Percentiles rank a stretch among this genome's conserved stretches.
phyloP scores from a whole-genome alignment of 306 rosid species.

The Psophocarpus tetragonolobus region DNA sequence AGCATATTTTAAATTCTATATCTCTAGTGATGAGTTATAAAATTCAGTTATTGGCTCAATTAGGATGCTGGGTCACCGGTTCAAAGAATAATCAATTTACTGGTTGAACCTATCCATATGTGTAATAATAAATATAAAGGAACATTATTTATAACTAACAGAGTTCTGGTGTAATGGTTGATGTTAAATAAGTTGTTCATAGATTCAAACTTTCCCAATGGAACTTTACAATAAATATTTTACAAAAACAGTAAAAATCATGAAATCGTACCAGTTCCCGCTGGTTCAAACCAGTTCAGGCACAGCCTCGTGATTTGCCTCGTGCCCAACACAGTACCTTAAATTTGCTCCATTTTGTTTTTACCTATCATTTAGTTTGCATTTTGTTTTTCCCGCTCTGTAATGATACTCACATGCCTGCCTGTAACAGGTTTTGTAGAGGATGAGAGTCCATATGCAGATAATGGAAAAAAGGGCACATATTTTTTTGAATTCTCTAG shows the following conservation, averaged over 20 bases:
- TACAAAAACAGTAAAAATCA: neutral
- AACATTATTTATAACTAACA: neutral
- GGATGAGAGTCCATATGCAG: constrained; percentile 82
- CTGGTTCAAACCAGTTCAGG: neutral
- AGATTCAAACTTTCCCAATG: neutral
- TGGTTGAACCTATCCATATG: neutral
- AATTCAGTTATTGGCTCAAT: neutral
- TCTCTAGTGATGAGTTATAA: neutral
- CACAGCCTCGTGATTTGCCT: neutral
- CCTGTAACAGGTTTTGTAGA: constrained; percentile 68
- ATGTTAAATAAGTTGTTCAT: neutral
- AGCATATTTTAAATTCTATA: constrained; percentile 29
- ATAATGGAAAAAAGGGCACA: constrained; percentile 76
- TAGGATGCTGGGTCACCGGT: neutral
- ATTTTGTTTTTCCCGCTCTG: constrained; percentile 9
- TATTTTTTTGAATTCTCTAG: constrained; percentile 88
- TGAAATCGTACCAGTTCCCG: neutral
- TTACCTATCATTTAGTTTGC: constrained; percentile 1
- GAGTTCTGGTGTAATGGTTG: neutral
- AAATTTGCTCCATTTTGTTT: constrained; percentile 21
- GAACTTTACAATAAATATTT: neutral
- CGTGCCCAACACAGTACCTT: neutral
- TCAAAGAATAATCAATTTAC: neutral
- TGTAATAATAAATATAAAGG: neutral
- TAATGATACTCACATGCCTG: constrained; percentile 13